phyloP scores from a whole-genome alignment of 2,329 filamentous ascomycete genomes.

The Endoconidiophora laricicola region DNA sequence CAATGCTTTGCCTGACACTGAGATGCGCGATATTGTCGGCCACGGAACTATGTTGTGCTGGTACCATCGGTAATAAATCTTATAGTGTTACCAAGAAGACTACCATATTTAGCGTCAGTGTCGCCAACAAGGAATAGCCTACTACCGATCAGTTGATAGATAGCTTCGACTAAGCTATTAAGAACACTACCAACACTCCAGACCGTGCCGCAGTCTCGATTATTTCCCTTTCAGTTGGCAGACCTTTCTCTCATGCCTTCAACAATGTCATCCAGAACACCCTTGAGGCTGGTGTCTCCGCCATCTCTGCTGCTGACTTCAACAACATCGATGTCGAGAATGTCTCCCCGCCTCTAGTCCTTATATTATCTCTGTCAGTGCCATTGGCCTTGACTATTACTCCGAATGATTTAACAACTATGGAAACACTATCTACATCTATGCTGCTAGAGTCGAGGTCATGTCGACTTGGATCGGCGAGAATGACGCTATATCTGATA shows the following conservation, averaged over 20 bases:
- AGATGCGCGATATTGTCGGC: slow-evolving; percentile 85
- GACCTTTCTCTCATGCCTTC: slow-evolving; percentile 26
- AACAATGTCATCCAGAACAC: slow-evolving; percentile 33
- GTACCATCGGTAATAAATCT: slow-evolving; percentile 93
- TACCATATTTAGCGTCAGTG: slow-evolving; percentile 35
- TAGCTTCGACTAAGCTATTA: slow-evolving; percentile 26
- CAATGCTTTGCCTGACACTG: slow-evolving; percentile 75
- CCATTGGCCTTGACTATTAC: slow-evolving; percentile 24
- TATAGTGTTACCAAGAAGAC: slow-evolving; percentile 99
- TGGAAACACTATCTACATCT: slow-evolving; percentile 31
- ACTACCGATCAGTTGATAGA: slow-evolving; percentile 17
- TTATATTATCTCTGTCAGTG: slow-evolving; percentile 36
- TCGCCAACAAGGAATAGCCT: slow-evolving; percentile 20
- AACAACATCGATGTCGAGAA: slow-evolving; percentile 22
- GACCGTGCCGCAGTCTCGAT: slow-evolving; percentile 28
- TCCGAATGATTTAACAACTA: slow-evolving; percentile 33
- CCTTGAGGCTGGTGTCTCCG: slow-evolving; percentile 29
- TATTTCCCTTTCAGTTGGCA: slow-evolving; percentile 39
- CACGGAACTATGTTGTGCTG: slow-evolving; percentile 97
- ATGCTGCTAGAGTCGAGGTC: slow-evolving; percentile 31
- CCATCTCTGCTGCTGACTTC: slow-evolving; percentile 40
- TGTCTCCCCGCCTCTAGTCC: slow-evolving; percentile 30
- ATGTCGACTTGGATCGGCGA: slow-evolving; percentile 30
- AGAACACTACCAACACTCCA: slow-evolving; percentile 25
- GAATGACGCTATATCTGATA: slow-evolving; percentile 20